Conservation (phyloP, 1,284 basidiomycete genomes). For the Stereum hirsutum region DNA sequence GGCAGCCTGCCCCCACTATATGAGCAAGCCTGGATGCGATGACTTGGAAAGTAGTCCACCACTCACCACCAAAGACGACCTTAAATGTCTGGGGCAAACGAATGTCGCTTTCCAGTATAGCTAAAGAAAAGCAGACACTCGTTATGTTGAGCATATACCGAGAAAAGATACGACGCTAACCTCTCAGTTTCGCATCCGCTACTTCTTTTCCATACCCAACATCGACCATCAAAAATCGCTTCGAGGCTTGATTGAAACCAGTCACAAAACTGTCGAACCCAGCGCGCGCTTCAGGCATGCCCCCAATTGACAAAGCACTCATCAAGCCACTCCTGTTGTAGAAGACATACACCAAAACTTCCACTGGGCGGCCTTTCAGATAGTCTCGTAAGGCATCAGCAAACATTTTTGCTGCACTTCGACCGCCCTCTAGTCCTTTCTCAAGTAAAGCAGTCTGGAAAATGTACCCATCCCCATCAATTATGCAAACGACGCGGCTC, state of each 20-base stretch:
- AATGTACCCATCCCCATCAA: conserved; percentile 64
- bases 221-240: conserved; percentile 60
- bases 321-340: conserved; percentile 51
- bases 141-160: background rate
- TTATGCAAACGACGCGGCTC: conserved; percentile 45
- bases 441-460: conserved; percentile 42
- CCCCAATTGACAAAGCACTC: conserved; percentile 37
- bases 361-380: too few species aligned
- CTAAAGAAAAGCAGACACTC: conserved; percentile 24
- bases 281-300: conserved; percentile 27
- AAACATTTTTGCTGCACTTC: conserved; percentile 40
- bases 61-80: conserved; percentile 58
- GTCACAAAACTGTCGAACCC: conserved; percentile 53
- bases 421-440: conserved; percentile 48
- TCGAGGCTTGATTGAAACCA: conserved; percentile 58
- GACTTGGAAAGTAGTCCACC: too few species aligned
- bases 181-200: conserved; percentile 65
- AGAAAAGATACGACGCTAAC: conserved; percentile 22
- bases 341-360: conserved; percentile 57
- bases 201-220: conserved; percentile 68
- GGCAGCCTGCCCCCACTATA: too few species aligned
- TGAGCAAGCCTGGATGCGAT: too few species aligned
- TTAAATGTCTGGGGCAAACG: conserved; percentile 51
- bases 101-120: conserved; percentile 50
- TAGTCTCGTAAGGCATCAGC: conserved; percentile 38